A percentile compares a stretch with the other conserved stretches of the same genome.
Conservation (phyloP, 805 yeast species). For the Yarrowia osloensis region DNA sequence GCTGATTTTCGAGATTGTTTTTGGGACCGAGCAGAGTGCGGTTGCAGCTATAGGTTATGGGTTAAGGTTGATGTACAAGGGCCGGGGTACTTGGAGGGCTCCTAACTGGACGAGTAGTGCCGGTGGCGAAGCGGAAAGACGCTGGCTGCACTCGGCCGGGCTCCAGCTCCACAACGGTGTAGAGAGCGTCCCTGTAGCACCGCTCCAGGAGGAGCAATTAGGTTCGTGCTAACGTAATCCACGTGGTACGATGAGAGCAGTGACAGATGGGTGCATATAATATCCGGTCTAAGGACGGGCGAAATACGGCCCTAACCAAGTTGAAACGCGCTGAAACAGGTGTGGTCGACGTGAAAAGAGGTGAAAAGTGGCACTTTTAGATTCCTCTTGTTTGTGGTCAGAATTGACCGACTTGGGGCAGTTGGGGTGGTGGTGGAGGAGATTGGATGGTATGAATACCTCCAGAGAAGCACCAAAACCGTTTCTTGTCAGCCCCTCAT, state of each 20-base stretch:
- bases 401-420: too few relatives aligned
- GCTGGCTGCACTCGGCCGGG: not conserved
- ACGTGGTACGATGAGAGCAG: not conserved
- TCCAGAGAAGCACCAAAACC: too few relatives aligned
- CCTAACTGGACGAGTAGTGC: not conserved
- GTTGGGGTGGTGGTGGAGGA: too few relatives aligned
- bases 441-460: too few relatives aligned
- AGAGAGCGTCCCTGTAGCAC: not conserved
- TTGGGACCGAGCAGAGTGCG: too few relatives aligned
- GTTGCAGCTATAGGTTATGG: not conserved
- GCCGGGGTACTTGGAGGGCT: not conserved
- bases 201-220: not conserved
- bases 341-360: not conserved
- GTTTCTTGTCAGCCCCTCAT: too few relatives aligned
- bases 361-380: too few relatives aligned
- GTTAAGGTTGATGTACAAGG: not conserved
- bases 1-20: not conserved
- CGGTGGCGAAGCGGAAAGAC: not conserved
- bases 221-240: constrained; percentile 11
- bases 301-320: not conserved
- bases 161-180: not conserved
- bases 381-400: too few relatives aligned
- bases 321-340: not conserved
- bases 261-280: constrained; percentile 10
- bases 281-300: not conserved